Evolutionary conservation across 768 basidiomycete genomes (phyloP).

Genomic region (Cubamyces sp.): DNA sequence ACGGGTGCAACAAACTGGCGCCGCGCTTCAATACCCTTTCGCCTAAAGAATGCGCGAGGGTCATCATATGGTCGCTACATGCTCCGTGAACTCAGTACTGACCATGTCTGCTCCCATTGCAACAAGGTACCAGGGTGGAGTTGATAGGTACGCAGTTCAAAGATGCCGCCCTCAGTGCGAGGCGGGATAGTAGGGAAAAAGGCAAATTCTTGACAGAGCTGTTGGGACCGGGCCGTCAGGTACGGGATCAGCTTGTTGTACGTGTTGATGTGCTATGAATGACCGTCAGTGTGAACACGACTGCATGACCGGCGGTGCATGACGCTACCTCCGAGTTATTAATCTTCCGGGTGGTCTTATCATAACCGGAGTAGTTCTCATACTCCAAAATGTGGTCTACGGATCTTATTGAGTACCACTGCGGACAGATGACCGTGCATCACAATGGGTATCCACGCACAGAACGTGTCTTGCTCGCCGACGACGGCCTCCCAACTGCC

Average conservation of each 20-base stretch:
- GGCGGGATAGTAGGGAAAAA: constrained; percentile 94
- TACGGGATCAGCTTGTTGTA: constrained; percentile 80
- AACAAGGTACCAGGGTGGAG: constrained; percentile 87
- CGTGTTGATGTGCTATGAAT: constrained; percentile 60
- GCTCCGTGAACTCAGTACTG: background rate
- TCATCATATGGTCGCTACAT: background rate
- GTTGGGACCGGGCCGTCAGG: constrained; percentile 70
- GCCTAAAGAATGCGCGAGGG: constrained; percentile 51
- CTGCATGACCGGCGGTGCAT: background rate
- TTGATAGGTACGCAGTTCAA: constrained; percentile 90
- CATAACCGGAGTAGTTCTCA: constrained; percentile 90
- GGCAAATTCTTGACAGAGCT: constrained; percentile 92
- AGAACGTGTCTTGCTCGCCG: constrained; percentile 88
- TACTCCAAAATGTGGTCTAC: constrained; percentile 84
- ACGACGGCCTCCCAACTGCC: constrained; percentile 93
- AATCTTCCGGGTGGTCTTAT: constrained; percentile 70
- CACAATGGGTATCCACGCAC: constrained; percentile 39
- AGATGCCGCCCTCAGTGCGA: constrained; percentile 84
- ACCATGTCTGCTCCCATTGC: constrained; percentile 97
- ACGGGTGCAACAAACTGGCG: constrained; percentile 83
- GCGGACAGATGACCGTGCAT: background rate
- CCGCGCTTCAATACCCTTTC: constrained; percentile 92
- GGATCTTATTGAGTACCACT: background rate
- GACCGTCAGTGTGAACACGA: background rate
- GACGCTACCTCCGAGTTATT: constrained; percentile 63